Base-by-base conservation (phyloP, 106 monocot species). In the Allium sativum region DNA sequence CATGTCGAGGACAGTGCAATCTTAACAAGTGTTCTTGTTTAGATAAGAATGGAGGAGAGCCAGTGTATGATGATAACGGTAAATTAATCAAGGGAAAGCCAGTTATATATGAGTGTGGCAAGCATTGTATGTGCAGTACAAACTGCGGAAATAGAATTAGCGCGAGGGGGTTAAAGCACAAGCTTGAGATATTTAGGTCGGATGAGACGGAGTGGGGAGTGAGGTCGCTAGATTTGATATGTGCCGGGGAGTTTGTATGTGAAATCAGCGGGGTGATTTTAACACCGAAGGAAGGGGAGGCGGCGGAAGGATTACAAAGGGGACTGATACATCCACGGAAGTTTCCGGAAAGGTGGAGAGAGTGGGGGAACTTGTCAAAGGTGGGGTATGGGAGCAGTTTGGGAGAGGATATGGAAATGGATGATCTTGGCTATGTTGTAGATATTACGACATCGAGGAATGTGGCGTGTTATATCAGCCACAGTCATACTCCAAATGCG, bases 131-230 rank as follows among this genome's bases (percentile, higher is more conserved):
- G 6, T 84, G 89, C 50, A 64, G 78, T 1, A 15, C 45, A 18
- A 74, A 48, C 42, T 89, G 89, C n/a, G 56, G 55, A 10, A 89
- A 84, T 54, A 59, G 89, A 4, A 70, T 79, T 60, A 79, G 62
- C 17, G 84, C 84, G 65, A 78, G 71, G 44, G 89, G 89, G 14
- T 10, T 79, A 53, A 76, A 58, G 52, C 56, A 68, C 52, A 67
- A 53, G 41, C 50, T 89, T 48, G 84, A 89, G 76, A 78, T 89
- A 48, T 89, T 89, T 20, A 65, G 84, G 48, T 81, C 84, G 9
- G 42, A 19, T 54, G 81, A 75, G 53, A 84, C 74, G 0, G 64
- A 66, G 1, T 89, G 88, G 84, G 88, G 81, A 6, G 75, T 89
- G 10, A 45, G 88, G 72, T 72, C 84, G 1, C 20, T 89, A 67